Percentiles rank a stretch among this genome's conserved stretches.
Evolutionary conservation across 2,329 filamentous ascomycete species (phyloP).

Genomic region (Monilinia fructigena): DNA sequence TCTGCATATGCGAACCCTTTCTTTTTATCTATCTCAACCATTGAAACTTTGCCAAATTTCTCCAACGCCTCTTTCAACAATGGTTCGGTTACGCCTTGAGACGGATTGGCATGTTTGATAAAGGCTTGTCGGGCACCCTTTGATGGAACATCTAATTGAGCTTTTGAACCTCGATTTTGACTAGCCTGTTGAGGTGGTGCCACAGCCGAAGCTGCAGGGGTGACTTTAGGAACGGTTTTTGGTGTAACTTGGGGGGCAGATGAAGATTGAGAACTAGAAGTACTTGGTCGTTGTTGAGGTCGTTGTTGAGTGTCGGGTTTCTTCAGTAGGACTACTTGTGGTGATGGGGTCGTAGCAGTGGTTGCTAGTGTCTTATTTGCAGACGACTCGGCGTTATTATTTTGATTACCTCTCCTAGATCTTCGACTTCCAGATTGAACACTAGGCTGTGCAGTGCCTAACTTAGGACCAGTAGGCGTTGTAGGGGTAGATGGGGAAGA

Average conservation of each 20-base stretch:
- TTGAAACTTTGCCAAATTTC: conserved; percentile 69
- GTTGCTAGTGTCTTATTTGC: conserved; percentile 29
- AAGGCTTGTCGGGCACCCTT: conserved; percentile 65
- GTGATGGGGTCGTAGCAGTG: conserved; percentile 35
- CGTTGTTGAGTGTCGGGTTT: conserved; percentile 37
- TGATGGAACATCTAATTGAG: conserved; percentile 37
- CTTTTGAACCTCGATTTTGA: conserved; percentile 36
- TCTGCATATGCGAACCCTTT: conserved; percentile 95
- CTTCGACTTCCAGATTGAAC: conserved; percentile 33
- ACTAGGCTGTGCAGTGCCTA: conserved; percentile 27
- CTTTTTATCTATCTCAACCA: conserved; percentile 89
- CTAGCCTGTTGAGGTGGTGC: conserved; percentile 28
- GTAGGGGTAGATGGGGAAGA: conserved; percentile 21
- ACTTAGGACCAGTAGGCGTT: conserved; percentile 39
- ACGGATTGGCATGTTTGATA: conserved; percentile 80
- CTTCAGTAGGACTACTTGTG: conserved; percentile 44
- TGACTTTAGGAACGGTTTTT: conserved; percentile 27
- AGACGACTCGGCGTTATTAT: conserved; percentile 33
- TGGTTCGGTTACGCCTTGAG: conserved; percentile 85
- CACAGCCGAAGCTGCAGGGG: conserved; percentile 33
- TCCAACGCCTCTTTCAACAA: conserved; percentile 73
- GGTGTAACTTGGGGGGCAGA: conserved; percentile 26
- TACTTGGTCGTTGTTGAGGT: conserved; percentile 33
- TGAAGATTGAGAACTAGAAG: conserved; percentile 13
- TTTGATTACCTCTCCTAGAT: conserved; percentile 42